Evolutionary conservation across 2,329 filamentous ascomycete species (phyloP).

Genomic region (Pseudogymnoascus sp.): DNA sequence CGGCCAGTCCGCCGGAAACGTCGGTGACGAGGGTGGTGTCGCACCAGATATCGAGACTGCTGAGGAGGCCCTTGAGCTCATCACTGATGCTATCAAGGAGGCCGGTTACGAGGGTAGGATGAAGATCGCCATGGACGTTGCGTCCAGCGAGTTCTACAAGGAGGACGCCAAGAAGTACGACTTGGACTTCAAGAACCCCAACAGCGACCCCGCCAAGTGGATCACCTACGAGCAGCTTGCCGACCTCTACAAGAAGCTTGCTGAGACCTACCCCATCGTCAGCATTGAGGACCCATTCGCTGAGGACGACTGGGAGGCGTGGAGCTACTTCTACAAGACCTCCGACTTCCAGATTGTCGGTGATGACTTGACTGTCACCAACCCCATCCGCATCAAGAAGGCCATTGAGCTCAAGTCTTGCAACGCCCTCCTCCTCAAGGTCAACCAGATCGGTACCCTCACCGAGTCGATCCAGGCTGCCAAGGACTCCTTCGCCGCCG

Average conservation of each 20-base stretch:
- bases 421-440: constrained; percentile 97
- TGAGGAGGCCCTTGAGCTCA: constrained; percentile 94
- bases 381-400: constrained; percentile 98
- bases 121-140: constrained; percentile 98
- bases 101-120: constrained; percentile 94
- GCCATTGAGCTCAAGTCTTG: constrained; percentile 98
- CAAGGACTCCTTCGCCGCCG: constrained; percentile 93
- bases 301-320: constrained; percentile 99
- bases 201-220: constrained; percentile 94
- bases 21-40: constrained; percentile 99
- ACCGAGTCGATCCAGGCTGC: constrained; percentile 98
- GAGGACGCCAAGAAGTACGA: constrained; percentile 97
- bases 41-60: constrained; percentile 97
- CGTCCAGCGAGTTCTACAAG: constrained; percentile 99
- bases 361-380: constrained; percentile 98
- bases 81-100: constrained; percentile 87
- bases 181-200: constrained; percentile 99
- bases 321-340: constrained; percentile 99
- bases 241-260: constrained; percentile 78
- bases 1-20: constrained; percentile 96
- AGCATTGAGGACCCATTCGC: constrained; percentile 98
- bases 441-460: constrained; percentile 99
- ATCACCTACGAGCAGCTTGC: constrained; percentile 97
- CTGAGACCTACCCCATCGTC: constrained; percentile 96
- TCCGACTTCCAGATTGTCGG: constrained; percentile 97